Evolutionary conservation across 805 yeast species (phyloP), one percentile per base, ranked within the genome.

Genomic region (Spathaspora gorwiae): DNA sequence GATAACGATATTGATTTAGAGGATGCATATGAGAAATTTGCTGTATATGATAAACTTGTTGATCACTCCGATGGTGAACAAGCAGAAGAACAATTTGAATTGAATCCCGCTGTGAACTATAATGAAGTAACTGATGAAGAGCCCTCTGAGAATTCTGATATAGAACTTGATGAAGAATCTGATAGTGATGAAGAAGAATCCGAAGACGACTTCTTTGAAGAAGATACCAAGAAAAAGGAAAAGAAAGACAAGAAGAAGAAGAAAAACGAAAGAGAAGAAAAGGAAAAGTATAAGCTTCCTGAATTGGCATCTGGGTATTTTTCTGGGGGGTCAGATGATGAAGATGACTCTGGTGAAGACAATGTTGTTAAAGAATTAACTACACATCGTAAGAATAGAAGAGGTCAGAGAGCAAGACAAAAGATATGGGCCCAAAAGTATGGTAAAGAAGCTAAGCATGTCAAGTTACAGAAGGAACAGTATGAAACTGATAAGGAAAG

Each of bases 321-420:
- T 48, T 89, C 97, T 5, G 95, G 89, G 5, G 96, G 86, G 2
- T 83, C 87, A 1, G 95, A 87, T 32, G 80, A 75, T 12, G 84
- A 78, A 37, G 69, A 64, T 39, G 70, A 64, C 30, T 53, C 60
- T n/a, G 73, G 66, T 48, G 57, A 64, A 42, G 83, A 78, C 55
- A 61, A 69, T 39, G 70, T 75, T 8, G 80, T 81, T 6, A 76
- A 80, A 46, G 73, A 70, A 39, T 67, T 74, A 3, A 80, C 83
- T 1, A 59, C 77, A 27, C 75, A 73, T 14, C 78, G 92, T 51
- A 89, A 90, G 56, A 94, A 94, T 64, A 77, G 99, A 68, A 81
- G 97, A 64, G 99, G 99, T 26, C 99, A 94, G 70, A 76, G 98
- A 48, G 99, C 97, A 1, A 82, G 99, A 68, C 94, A 92, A 63